Conservation (phyloP, 257 asterid genomes). For the Hygrophila difformis region DNA sequence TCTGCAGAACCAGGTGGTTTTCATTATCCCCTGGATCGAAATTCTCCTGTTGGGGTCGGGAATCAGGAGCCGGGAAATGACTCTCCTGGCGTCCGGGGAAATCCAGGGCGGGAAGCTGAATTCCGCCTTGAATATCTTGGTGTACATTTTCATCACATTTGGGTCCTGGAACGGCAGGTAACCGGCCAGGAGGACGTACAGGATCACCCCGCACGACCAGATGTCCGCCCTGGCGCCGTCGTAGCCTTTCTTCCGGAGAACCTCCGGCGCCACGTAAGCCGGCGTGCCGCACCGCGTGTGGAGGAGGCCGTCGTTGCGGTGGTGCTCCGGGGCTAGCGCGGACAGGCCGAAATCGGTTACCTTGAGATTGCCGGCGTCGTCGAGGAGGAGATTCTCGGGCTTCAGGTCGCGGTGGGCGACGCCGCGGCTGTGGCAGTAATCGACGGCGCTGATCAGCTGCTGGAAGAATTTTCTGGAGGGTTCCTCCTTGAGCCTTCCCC, state of each 20-base stretch:
- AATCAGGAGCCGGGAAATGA: slow-evolving; percentile 52
- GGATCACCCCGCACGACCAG: slow-evolving; percentile 88
- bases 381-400: slow-evolving; percentile 71
- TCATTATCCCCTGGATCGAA: slow-evolving; percentile 37
- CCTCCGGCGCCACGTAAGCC: slow-evolving; percentile 82
- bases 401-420: slow-evolving; percentile 68
- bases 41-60: slow-evolving; percentile 57
- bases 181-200: slow-evolving; percentile 66
- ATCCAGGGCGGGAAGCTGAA: slow-evolving; percentile 67
- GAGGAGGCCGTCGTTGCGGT: slow-evolving; percentile 50
- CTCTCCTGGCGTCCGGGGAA: slow-evolving; percentile 41
- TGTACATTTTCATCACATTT: slow-evolving; percentile 68
- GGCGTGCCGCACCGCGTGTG: slow-evolving; percentile 89
- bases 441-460: slow-evolving; percentile 71
- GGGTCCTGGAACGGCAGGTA: slow-evolving; percentile 67
- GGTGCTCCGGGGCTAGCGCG: slow-evolving; percentile 65
- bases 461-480: slow-evolving; percentile 59
- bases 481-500: slow-evolving; percentile 49
- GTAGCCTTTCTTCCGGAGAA: slow-evolving; percentile 57
- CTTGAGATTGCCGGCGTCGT: slow-evolving; percentile 56
- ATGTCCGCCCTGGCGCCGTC: slow-evolving; percentile 72
- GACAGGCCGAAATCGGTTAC: slow-evolving; percentile 79
- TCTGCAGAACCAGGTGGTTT: slow-evolving; percentile 52
- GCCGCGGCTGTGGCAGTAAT: slow-evolving; percentile 84
- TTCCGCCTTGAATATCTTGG: slow-evolving; percentile 61